These are phyloP conservation scores for Auxenochlorella pyrenoidosa DNA, from an alignment of 139 green algal species.

Conservation along the genomic window DNA sequence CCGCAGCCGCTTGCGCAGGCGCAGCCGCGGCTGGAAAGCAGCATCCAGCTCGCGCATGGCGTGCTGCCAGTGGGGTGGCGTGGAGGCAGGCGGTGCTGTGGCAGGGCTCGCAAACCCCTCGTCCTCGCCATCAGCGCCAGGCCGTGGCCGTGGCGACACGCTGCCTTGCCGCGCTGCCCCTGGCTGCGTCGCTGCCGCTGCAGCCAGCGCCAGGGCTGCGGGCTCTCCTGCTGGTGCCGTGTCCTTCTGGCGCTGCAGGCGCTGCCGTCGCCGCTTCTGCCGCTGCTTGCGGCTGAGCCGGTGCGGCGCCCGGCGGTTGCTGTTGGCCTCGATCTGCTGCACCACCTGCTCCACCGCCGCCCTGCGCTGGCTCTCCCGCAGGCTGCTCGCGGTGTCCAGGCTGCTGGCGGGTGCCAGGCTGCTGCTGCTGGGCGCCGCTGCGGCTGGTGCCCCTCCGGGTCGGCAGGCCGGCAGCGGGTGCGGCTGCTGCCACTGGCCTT, in stretches of 20 bases:
- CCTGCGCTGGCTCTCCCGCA: background rate
- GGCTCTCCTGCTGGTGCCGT: too few relatives aligned
- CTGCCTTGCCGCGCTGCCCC: background rate
- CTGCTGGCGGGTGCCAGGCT: background rate
- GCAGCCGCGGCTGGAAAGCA: constrained; percentile 20
- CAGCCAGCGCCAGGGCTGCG: background rate
- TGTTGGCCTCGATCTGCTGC: constrained; percentile 13
- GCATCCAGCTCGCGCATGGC: background rate
- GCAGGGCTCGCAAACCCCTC: background rate
- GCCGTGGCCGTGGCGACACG: background rate
- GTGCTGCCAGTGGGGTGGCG: constrained; percentile 7
- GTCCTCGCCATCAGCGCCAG: background rate
- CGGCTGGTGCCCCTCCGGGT: too few relatives aligned
- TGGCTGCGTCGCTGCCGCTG: background rate
- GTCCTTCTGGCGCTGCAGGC: background rate
- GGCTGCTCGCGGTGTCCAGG: constrained; percentile 16
- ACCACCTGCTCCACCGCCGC: constrained; percentile 20
- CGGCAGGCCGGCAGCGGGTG: too few relatives aligned
- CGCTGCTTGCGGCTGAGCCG: constrained; percentile 32
- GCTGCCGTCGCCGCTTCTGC: constrained; percentile 1
- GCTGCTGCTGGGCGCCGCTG: background rate
- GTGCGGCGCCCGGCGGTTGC: background rate
- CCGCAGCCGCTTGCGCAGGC: constrained; percentile 14
- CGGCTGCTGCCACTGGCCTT: too few relatives aligned
- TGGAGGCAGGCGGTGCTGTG: background rate